phyloP scores from a whole-genome alignment of 1,139 yeast species.

The Kodamaea ohmeri region DNA sequence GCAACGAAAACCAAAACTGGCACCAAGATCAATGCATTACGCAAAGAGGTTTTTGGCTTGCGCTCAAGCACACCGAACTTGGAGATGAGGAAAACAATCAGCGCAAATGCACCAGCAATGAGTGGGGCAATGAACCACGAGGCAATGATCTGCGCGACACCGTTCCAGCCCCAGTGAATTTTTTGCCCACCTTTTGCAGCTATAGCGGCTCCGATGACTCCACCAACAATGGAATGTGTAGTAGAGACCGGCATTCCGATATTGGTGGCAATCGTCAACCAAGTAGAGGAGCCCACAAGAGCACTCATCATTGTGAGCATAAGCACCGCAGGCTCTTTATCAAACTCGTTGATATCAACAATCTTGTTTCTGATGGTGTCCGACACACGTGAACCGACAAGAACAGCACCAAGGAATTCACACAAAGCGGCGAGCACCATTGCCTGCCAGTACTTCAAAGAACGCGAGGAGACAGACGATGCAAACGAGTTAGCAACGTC shows the following conservation, averaged over 20 bases:
- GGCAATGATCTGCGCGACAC: conserved; percentile 71
- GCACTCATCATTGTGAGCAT: conserved; percentile 79
- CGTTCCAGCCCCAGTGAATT: conserved; percentile 74
- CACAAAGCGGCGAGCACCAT: conserved; percentile 65
- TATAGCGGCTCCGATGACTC: conserved; percentile 69
- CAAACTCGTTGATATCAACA: conserved; percentile 51
- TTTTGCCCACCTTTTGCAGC: conserved; percentile 62
- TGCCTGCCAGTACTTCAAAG: conserved; percentile 72
- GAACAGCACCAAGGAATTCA: conserved; percentile 74
- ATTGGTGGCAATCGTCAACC: conserved; percentile 67
- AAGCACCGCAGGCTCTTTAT: conserved; percentile 62
- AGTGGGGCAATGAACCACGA: conserved; percentile 83
- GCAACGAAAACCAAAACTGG: conserved; percentile 63
- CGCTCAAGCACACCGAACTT: conserved; percentile 64
- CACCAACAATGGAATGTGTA: conserved; percentile 79
- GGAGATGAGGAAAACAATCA: conserved; percentile 55
- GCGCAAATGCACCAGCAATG: conserved; percentile 63
- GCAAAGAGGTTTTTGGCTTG: conserved; percentile 38
- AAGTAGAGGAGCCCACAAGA: conserved; percentile 67
- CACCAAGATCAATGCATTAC: conserved; percentile 55
- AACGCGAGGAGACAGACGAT: conserved; percentile 67
- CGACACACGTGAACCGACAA: conserved; percentile 68
- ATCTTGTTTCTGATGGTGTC: conserved; percentile 67
- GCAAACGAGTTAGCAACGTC: conserved; percentile 83
- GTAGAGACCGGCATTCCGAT: conserved; percentile 78